Evolutionary conservation across 306 rosid genomes (phyloP).

Genomic region (Betula pendula): DNA sequence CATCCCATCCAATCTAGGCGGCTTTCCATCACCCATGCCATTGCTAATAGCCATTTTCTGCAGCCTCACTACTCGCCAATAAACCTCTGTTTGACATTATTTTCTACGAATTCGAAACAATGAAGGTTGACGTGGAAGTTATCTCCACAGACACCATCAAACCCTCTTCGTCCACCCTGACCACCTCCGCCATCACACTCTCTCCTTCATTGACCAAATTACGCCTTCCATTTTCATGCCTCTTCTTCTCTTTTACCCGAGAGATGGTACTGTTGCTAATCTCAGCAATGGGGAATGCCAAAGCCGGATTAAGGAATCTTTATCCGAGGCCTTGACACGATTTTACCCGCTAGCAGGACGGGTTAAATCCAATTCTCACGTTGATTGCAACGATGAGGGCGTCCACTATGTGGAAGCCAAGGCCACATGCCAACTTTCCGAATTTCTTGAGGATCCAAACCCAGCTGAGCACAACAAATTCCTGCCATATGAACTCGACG

Average conservation of each 20-base stretch:
- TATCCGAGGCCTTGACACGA: constrained; percentile 1
- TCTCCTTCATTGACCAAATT: constrained; percentile 33
- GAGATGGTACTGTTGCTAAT: not conserved
- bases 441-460: constrained; percentile 21
- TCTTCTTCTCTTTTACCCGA: constrained; percentile 19
- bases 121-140: constrained; percentile 17
- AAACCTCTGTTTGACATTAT: not conserved
- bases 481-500: constrained; percentile 18
- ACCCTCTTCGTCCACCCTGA: constrained; percentile 26
- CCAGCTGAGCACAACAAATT: constrained; percentile 15
- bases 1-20: not conserved
- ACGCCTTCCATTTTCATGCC: constrained; percentile 24
- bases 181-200: constrained; percentile 20
- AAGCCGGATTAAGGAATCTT: constrained; percentile 4
- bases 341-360: constrained; percentile 25
- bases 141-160: constrained; percentile 10
- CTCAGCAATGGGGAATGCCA: not conserved
- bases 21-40: not conserved
- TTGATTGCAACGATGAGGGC: constrained; percentile 22
- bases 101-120: not conserved
- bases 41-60: no score
- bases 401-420: not conserved
- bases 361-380: not conserved
- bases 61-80: not conserved
- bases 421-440: constrained; percentile 30